Evolutionary conservation across 257 asterid genomes (phyloP), one percentile per base, ranked within the genome.

Genomic region (Lithospermum erythrorhizon): DNA sequence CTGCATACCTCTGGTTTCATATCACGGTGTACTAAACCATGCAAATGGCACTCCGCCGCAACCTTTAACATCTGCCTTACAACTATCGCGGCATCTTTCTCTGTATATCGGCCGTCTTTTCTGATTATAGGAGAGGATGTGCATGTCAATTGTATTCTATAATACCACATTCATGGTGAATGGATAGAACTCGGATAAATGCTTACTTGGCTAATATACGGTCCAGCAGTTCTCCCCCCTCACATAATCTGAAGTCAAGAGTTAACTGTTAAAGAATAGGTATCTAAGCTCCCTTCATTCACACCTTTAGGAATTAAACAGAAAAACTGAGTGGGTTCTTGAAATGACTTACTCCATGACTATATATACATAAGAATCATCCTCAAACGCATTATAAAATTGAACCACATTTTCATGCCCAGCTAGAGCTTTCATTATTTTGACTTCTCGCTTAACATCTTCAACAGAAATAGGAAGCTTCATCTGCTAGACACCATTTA

Each of bases 11-110:
- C 99, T 6, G 99, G 99, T 73, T 93, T 93, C 99, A 93, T 86
- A 74, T 93, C 99, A 58, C 99, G 97, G 81, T 93, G 99, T 65
- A 93, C 99, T 74, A 89, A 76, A 69, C 97, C 97, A 57, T 93
- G 97, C 75, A 93, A 80, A 78, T 93, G 99, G 82, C 99, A 93
- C 75, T 93, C 94, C 6, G 97, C 99, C 48, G 99, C 97, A 59
- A 93, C 99, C 74, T 93, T 93, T 29, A 93, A 87, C 99, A 93
- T 93, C 77, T 93, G 99, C 64, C 99, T 73, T 19, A 93, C 99
- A 41, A 93, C 85, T 65, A 81, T 80, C 56, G 99, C 99, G 61
- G 99, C 99, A 78, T 93, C 99, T 78, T 93, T 93, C 73, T 89
- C 99, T 8, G 96, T 82, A 77, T 93, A 93, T 47, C 96, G 97